Percentiles rank a stretch among this genome's conserved stretches.
phyloP scores from a whole-genome alignment of 2,329 filamentous ascomycete species.

The Chrysoporthe cubensis region DNA sequence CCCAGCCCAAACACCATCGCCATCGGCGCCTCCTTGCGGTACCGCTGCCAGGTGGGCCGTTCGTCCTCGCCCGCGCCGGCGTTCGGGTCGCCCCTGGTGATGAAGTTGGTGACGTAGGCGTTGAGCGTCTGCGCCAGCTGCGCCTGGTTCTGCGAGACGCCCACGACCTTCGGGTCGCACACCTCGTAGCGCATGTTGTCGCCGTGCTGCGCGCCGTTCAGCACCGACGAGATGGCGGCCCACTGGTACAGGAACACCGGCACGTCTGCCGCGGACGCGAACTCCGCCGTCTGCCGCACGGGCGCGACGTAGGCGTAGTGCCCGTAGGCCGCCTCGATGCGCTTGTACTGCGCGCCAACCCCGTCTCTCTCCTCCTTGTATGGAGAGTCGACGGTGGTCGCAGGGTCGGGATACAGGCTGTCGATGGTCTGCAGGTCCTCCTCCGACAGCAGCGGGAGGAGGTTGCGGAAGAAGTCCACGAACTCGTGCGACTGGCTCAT shows the following conservation, averaged over 20 bases:
- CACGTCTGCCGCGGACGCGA: constrained; percentile 38
- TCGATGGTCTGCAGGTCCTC: constrained; percentile 42
- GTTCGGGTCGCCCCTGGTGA: constrained; percentile 51
- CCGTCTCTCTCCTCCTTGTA: constrained; percentile 45
- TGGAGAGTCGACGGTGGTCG: constrained; percentile 35
- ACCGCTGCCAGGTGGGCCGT: constrained; percentile 43
- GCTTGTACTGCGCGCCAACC: constrained; percentile 57
- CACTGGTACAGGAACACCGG: constrained; percentile 58
- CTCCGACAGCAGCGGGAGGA: constrained; percentile 44
- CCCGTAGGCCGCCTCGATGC: constrained; percentile 57
- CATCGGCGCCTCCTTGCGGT: constrained; percentile 34
- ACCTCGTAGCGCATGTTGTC: constrained; percentile 55
- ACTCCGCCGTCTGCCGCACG: constrained; percentile 53
- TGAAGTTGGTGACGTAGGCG: constrained; percentile 54
- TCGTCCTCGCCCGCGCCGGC: constrained; percentile 36
- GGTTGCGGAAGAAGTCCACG: constrained; percentile 41
- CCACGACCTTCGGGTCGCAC: constrained; percentile 41
- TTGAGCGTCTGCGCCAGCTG: constrained; percentile 48
- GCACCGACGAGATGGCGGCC: constrained; percentile 50
- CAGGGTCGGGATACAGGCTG: constrained; percentile 46
- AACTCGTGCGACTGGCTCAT: constrained; percentile 41
- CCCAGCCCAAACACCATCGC: constrained; percentile 50
- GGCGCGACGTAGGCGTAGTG: constrained; percentile 59
- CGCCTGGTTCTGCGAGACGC: constrained; percentile 44
- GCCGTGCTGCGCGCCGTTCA: constrained; percentile 51